Evolutionary conservation across 352 stramenopile species (phyloP).

Genomic region (Phytophthora kernoviae): DNA sequence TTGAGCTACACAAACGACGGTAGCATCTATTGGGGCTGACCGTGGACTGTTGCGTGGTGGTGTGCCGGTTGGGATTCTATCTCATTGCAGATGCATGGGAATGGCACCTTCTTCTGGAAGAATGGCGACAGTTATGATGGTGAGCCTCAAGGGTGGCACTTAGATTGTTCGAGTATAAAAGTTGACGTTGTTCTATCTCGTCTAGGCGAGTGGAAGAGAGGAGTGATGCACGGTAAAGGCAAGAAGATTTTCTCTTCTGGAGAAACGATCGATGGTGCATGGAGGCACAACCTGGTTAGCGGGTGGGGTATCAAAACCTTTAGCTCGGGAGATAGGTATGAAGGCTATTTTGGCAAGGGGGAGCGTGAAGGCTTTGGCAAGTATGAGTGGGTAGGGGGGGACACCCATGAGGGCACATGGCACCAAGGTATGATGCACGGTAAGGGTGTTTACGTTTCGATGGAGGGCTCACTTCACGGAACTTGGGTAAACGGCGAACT

Average conservation of each 20-base stretch:
- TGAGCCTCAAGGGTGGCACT: constrained; percentile 25
- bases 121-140: constrained; percentile 83
- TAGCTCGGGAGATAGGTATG: constrained; percentile 68
- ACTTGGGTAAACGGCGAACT: constrained; percentile 54
- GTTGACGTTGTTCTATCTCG: constrained; percentile 4
- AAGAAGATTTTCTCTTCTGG: constrained; percentile 69
- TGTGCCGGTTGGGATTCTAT: background rate
- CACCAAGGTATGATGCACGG: constrained; percentile 64
- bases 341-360: constrained; percentile 62
- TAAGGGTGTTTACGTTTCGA: constrained; percentile 52
- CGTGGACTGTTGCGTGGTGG: background rate
- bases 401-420: constrained; percentile 71
- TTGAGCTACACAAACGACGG: background rate
- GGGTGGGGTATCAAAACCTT: constrained; percentile 73
- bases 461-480: constrained; percentile 45
- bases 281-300: constrained; percentile 64
- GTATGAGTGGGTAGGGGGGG: constrained; percentile 77
- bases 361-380: constrained; percentile 69
- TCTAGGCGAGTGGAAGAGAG: constrained; percentile 78
- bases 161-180: background rate
- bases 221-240: constrained; percentile 76
- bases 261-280: constrained; percentile 67
- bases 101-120: constrained; percentile 71
- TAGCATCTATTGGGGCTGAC: background rate
- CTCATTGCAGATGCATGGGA: constrained; percentile 66